phyloP scores from a whole-genome alignment of 805 yeast species.

The Candida cerambycidarum region DNA sequence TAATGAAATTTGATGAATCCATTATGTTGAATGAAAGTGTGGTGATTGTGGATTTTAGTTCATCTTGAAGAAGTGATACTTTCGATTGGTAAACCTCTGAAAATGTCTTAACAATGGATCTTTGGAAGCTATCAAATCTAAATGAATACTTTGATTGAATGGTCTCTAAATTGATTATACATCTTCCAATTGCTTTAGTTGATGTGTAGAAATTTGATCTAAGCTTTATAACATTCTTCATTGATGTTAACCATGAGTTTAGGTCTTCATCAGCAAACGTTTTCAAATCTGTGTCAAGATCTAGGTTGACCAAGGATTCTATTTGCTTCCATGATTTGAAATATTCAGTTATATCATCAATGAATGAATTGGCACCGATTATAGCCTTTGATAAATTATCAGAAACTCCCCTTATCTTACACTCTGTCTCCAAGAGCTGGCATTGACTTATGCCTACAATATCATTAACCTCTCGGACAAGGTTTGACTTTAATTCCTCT shows the following conservation, averaged over 20 bases:
- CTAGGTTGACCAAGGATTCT: constrained; percentile 57
- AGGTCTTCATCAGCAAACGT: constrained; percentile 27
- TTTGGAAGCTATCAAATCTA: constrained; percentile 62
- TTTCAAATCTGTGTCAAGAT: constrained; percentile 35
- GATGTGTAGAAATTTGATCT: constrained; percentile 48
- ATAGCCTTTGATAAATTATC: not conserved
- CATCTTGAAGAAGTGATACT: constrained; percentile 21
- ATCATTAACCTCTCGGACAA: constrained; percentile 6
- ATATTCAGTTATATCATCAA: constrained; percentile 33
- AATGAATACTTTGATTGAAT: constrained; percentile 54
- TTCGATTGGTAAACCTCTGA: constrained; percentile 33
- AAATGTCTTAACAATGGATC: constrained; percentile 41
- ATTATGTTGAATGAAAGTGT: constrained; percentile 12
- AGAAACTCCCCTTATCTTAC: not conserved
- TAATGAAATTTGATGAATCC: constrained; percentile 11
- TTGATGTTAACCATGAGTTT: constrained; percentile 47
- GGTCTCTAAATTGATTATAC: constrained; percentile 46
- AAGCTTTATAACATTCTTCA: constrained; percentile 44
- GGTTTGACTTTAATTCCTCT: constrained; percentile 4
- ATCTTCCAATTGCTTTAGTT: constrained; percentile 10
- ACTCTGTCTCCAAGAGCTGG: constrained; percentile 4
- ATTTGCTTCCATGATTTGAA: constrained; percentile 52
- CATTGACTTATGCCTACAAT: constrained; percentile 2
- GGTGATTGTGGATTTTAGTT: constrained; percentile 31
- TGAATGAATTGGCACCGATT: constrained; percentile 30